Evolutionary conservation across 352 stramenopile species (phyloP).

Genomic region (Phytopythium helicoides): DNA sequence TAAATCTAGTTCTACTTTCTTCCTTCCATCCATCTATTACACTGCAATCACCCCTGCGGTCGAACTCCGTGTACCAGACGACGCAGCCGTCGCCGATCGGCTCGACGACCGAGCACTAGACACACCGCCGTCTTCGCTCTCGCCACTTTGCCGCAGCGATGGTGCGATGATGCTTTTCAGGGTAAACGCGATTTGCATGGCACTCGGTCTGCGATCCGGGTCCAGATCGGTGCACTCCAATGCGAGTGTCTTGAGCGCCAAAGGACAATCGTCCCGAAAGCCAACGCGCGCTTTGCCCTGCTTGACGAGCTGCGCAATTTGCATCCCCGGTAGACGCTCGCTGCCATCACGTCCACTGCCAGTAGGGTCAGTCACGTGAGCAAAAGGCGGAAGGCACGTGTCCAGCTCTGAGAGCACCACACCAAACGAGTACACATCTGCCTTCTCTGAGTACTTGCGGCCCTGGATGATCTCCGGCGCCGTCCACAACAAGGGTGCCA

Average conservation of each 20-base stretch:
- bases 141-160: conserved; percentile 14
- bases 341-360: conserved; percentile 6
- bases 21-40: too few relatives aligned
- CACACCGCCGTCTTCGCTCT: background rate
- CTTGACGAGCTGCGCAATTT: conserved; percentile 62
- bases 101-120: background rate
- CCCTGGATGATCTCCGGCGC: conserved; percentile 87
- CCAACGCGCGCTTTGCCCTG: conserved; percentile 48
- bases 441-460: conserved; percentile 84
- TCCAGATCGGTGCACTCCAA: conserved; percentile 66
- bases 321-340: conserved; percentile 62
- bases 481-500: conserved; percentile 81
- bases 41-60: too few relatives aligned
- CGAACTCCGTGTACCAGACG: too few relatives aligned
- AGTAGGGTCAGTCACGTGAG: conserved; percentile 36
- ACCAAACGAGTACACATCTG: conserved; percentile 88
- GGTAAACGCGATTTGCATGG: conserved; percentile 71
- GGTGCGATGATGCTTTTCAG: conserved; percentile 74
- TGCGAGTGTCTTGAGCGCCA: conserved; percentile 44
- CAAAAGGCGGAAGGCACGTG: conserved; percentile 60
- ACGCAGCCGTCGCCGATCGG: too few relatives aligned
- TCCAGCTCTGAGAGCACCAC: conserved; percentile 83
- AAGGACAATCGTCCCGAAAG: conserved; percentile 59
- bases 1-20: too few relatives aligned
- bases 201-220: conserved; percentile 53